Evolutionary conservation across 345 rosid species (phyloP).

Genomic region (Eucalyptus regnans): DNA sequence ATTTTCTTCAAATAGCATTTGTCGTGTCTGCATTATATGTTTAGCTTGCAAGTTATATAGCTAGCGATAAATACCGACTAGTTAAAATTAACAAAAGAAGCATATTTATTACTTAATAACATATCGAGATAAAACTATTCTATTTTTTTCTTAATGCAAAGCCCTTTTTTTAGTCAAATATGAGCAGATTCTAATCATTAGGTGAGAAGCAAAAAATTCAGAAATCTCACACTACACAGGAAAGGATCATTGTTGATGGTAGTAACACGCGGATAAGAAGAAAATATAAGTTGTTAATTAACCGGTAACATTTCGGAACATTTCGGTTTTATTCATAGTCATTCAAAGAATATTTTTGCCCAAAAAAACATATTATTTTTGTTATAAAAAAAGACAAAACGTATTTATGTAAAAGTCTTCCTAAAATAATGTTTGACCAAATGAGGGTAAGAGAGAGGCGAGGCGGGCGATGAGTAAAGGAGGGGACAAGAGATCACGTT

Average conservation of each 20-base stretch:
- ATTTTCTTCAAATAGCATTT: neutral
- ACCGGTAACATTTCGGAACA: rapidly evolving
- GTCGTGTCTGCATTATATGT: rapidly evolving
- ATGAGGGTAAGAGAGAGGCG: neutral
- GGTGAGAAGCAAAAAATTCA: rapidly evolving
- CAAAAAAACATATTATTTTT: neutral
- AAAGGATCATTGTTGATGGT: rapidly evolving
- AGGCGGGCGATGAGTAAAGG: neutral
- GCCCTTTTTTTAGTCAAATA: neutral
- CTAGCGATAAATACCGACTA: neutral
- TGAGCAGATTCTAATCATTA: neutral
- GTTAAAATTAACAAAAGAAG: neutral
- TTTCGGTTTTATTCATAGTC: neutral
- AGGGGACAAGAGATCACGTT: neutral
- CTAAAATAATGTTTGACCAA: neutral
- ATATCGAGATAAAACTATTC: neutral
- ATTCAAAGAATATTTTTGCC: neutral
- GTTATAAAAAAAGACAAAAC: neutral
- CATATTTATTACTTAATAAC: neutral
- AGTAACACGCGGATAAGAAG: no score
- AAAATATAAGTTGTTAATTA: neutral
- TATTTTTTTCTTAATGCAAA: neutral
- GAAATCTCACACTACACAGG: neutral
- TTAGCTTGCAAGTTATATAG: neutral
- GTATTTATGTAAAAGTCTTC: neutral